Base-by-base conservation (phyloP, 192 early-diverging fungal genomes). In the Thoreauomyces humboldtii region DNA sequence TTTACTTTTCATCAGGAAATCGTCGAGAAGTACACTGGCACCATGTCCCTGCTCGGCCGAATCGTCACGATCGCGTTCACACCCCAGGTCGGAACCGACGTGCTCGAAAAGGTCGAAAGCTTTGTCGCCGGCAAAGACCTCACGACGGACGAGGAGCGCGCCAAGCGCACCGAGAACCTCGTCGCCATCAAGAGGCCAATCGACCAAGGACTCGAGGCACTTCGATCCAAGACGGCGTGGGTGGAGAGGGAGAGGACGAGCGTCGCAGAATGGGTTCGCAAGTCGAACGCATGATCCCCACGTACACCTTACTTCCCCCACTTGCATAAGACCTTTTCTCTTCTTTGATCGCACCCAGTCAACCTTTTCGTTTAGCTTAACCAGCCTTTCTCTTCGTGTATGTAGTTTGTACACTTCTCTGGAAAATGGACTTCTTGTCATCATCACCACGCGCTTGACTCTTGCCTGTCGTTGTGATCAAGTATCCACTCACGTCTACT, bases 171-270 rank as follows among this genome's bases (percentile, higher is more conserved):
- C 14, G 66, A 77, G 36, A 36, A 73, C 59, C 17, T 77, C 21
- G 71, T 73, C 60, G 36, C 48, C 36, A 58, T 66, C 45, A 61
- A n/a, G 9, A 14, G 61, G 45, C 61, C 61, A 2, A 28, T 73
- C 32, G 45, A 62, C 28, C 75, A 77, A 67, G 41, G 38, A n/a
- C 17, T 77, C 1, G 75, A 77, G 59, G 25, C 22, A 9, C 62
- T 77, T 15, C 51, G 71, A 4, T 34, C 44, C 7, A 59, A 43
- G 46, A 71, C 61, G 7, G 57, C 59, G 44, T 71, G 69, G 69
- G 61, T 64, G 15, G 27, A 71, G 36, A 25, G 69, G n/a, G 61
- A 63, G 7, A 0, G 55, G 38, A 38, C 41, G 31, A 24, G 32
- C 22, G 69, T 71, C 31, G 56, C 61, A n/a, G 44, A 37, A 17